These are phyloP conservation scores for Venturia effusa DNA, from an alignment of 2,329 filamentous ascomycete genomes.

Conservation along the genomic window DNA sequence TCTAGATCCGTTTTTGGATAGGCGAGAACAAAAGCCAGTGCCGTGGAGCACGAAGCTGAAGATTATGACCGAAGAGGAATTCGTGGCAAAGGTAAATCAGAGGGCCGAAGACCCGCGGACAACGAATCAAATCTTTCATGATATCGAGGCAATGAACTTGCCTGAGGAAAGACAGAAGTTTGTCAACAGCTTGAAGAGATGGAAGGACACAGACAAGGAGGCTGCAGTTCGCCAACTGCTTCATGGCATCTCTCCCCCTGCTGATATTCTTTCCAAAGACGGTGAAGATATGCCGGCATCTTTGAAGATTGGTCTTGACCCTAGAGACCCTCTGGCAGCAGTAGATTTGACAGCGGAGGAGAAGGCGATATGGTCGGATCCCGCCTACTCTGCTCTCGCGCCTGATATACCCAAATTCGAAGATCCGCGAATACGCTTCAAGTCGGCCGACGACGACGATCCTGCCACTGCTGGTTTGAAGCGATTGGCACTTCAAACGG, in stretches of 20 bases:
- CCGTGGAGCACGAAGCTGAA: not conserved
- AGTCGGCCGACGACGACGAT: constrained; percentile 30
- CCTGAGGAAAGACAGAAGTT: not conserved
- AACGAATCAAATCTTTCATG: constrained; percentile 7
- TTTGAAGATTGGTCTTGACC: constrained; percentile 25
- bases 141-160: not conserved
- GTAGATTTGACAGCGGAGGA: constrained; percentile 35
- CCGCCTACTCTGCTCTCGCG: constrained; percentile 32
- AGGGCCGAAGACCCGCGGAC: constrained; percentile 3
- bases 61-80: constrained; percentile 2
- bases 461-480: constrained; percentile 30
- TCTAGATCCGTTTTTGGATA: constrained; percentile 69
- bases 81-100: not conserved
- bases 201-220: constrained; percentile 6
- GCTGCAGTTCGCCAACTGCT: not conserved
- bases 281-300: constrained; percentile 29
- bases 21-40: constrained; percentile 28
- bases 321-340: constrained; percentile 31
- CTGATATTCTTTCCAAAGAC: constrained; percentile 17
- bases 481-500: constrained; percentile 46
- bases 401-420: constrained; percentile 40
- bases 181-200: not conserved
- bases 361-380: constrained; percentile 37
- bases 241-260: not conserved
- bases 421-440: constrained; percentile 25